Conservation (phyloP, 352 stramenopile species). For the Lagenidium sp. region DNA sequence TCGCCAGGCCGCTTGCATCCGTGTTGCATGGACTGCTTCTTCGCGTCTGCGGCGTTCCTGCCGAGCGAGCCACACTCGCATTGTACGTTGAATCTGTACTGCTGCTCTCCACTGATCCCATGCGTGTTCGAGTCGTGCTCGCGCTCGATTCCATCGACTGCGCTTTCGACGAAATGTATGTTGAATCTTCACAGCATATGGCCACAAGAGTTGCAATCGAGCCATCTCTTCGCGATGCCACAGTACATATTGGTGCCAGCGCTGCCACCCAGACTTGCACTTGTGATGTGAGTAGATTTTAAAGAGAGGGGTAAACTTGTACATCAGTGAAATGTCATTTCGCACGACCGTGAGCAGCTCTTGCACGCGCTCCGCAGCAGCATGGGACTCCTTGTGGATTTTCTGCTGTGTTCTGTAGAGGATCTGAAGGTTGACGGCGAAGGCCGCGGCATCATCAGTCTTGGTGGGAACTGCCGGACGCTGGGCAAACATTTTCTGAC, state of each 20-base stretch:
- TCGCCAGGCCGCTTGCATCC: conserved; percentile 39
- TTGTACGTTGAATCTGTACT: conserved; percentile 21
- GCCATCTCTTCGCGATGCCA: conserved; percentile 35
- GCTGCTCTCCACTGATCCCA: conserved; percentile 29
- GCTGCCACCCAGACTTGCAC: conserved; percentile 19
- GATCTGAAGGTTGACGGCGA: conserved; percentile 12
- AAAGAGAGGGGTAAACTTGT: conserved; percentile 54
- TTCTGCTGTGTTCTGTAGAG: conserved; percentile 23
- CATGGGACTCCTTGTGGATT: conserved; percentile 16
- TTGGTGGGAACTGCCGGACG: no score
- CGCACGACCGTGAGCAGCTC: conserved; percentile 29
- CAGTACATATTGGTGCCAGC: conserved; percentile 28
- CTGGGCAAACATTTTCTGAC: no score
- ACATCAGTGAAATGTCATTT: conserved; percentile 28
- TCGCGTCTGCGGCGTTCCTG: conserved; percentile 6
- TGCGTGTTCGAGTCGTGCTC: conserved; percentile 18
- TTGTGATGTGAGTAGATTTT: conserved; percentile 43
- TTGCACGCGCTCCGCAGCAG: conserved; percentile 20
- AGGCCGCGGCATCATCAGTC: conserved; percentile 10
- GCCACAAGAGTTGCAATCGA: conserved; percentile 25
- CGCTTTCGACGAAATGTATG: conserved; percentile 39
- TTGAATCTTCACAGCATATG: conserved; percentile 49
- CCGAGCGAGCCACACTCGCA: conserved; percentile 16
- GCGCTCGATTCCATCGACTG: conserved; percentile 18
- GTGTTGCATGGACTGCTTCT: conserved; percentile 17